Base-by-base conservation (phyloP, 2,329 filamentous ascomycete genomes). In the Cadophora sp. region DNA sequence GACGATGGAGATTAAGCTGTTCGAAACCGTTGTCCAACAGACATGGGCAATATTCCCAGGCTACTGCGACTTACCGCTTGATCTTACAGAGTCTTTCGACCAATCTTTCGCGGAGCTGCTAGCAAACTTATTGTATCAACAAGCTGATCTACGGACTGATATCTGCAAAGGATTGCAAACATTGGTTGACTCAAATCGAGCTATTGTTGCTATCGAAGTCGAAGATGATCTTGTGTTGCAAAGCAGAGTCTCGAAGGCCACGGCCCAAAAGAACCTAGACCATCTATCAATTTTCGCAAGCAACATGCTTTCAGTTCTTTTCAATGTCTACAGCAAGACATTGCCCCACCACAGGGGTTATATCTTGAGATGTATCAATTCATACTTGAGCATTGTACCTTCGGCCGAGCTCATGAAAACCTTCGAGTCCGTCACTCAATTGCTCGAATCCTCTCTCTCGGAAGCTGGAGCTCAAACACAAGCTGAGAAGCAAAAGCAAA, bases 301-400 rank as follows among this genome's bases (percentile, higher is more conserved):
- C 69, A 98, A 98, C 76, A 87, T 99, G 81, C 87, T 99, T 51
- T 94, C 96, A 7, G 95, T 98, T 0, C 83, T 99, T n/a, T 98
- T 99, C 85, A 99, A 99, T 78, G 95, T 99, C 55, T 99, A 99
- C 82, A 97, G 92, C 72, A 92, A 97, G 79, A 99, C 96, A 0
- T 85, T 99, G 29, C 95, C 96, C 2, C 93, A 97, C 77, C 96
- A 93, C 76, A 88, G 96, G 73, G 94, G 93, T 0, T 93, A 92
- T 24, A 96, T 99, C 64, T 84, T 99, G 40, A 92, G 95, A 78
- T 97, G 94, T 70, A 96, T 98, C 82, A 97, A 98, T 80, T 90
- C 93, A 5, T 98, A 94, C 80, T 83, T 99, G 67, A 97, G 94
- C 82, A 92, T 98, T 75, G 93, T 93, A 0, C 91, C 93, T 0